Percentiles rank a stretch among this genome's conserved stretches.
Conservation (phyloP, 495 filamentous ascomycete genomes). For the Aspergillus bridgeri region DNA sequence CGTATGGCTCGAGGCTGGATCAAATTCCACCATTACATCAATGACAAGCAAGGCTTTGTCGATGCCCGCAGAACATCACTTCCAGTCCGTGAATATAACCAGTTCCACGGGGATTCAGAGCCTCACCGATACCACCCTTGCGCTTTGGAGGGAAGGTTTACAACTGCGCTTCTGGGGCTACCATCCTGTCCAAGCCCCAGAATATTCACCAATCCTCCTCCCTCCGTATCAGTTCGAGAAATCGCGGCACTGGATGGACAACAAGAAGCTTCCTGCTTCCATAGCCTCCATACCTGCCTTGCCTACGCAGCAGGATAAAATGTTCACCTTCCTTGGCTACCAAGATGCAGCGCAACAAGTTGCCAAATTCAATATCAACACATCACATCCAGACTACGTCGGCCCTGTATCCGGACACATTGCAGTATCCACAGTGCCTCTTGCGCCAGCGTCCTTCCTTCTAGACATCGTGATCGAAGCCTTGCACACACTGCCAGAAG, state of each 20-base stretch:
- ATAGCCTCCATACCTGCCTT: too few species aligned
- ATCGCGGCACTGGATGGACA: slow-evolving; percentile 38
- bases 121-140: slow-evolving; percentile 39
- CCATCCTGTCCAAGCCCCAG: slow-evolving; percentile 32
- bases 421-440: slow-evolving; percentile 44
- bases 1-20: slow-evolving; percentile 52
- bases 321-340: slow-evolving; percentile 43
- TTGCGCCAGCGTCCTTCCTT: slow-evolving; percentile 46
- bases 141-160: slow-evolving; percentile 46
- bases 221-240: slow-evolving; percentile 57
- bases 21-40: slow-evolving; percentile 41
- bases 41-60: slow-evolving; percentile 39
- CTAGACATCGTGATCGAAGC: slow-evolving; percentile 50
- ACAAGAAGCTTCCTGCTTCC: slow-evolving; percentile 16
- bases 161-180: slow-evolving; percentile 46
- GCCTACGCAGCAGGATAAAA: slow-evolving; percentile 9
- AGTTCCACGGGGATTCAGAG: slow-evolving; percentile 21
- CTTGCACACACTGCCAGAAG: slow-evolving; percentile 30
- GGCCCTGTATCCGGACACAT: slow-evolving; percentile 39
- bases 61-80: slow-evolving; percentile 16
- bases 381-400: slow-evolving; percentile 33
- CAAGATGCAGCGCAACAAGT: slow-evolving; percentile 29
- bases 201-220: slow-evolving; percentile 36
- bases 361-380: slow-evolving; percentile 49
- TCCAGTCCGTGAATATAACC: slow-evolving; percentile 44